Conservation (phyloP, 176 grass and related monocot species). For the Leersia perrieri region DNA sequence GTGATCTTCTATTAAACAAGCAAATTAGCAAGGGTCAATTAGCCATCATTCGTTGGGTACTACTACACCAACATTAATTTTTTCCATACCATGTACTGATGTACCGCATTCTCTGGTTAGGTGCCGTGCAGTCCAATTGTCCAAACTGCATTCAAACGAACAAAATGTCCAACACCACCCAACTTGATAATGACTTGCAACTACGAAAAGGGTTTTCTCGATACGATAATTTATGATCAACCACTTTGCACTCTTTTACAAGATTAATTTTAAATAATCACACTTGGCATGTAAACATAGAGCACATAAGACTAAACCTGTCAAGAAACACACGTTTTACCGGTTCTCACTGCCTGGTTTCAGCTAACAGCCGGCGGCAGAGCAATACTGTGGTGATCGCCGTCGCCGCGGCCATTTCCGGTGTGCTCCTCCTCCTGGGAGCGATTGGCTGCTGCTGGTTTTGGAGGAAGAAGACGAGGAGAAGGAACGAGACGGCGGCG, state of each 20-base stretch:
- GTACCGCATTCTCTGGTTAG: not conserved
- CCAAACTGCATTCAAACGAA: not conserved
- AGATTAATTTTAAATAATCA: not conserved
- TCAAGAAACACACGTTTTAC: not conserved
- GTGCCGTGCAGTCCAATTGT: not conserved
- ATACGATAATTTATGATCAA: not conserved
- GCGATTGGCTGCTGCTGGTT: conserved; percentile 12
- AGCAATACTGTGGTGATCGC: conserved; percentile 13
- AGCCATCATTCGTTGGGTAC: not conserved
- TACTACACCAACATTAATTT: not conserved
- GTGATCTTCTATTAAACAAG: not conserved
- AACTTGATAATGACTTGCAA: not conserved
- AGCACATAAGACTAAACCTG: not conserved
- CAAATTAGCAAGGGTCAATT: not conserved
- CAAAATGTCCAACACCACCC: conserved; percentile 12
- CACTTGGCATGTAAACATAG: not conserved
- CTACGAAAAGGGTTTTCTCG: too few relatives aligned
- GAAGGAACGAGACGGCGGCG: not conserved
- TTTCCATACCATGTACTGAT: too few relatives aligned
- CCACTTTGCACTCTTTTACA: not conserved
- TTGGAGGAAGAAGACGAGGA: conserved; percentile 13
- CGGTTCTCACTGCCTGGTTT: not conserved
- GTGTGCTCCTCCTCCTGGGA: conserved; percentile 19
- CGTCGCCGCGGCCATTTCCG: not conserved
- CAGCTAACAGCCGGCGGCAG: not conserved